phyloP scores from a whole-genome alignment of 129 eudicot genomes.

The Artemisia annua region DNA sequence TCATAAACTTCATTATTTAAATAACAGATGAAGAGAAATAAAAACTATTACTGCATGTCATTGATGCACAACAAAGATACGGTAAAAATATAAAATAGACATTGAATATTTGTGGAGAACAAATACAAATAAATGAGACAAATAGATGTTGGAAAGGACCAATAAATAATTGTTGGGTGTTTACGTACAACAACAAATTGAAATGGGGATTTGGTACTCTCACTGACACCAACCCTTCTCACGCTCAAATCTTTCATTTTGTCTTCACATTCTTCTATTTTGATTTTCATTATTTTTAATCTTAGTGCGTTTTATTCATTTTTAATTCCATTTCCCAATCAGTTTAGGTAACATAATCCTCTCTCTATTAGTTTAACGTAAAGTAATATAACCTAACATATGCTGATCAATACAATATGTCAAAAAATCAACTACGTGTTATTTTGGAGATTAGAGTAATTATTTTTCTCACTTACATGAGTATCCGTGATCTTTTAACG shows the following conservation, averaged over 20 bases:
- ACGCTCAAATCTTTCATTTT: conserved; percentile 42
- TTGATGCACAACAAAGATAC: too few species aligned
- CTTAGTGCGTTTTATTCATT: conserved; percentile 13
- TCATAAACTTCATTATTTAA: too few species aligned
- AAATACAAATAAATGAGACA: conserved; percentile 17
- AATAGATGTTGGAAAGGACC: conserved; percentile 5
- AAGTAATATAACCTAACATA: too few species aligned
- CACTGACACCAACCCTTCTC: conserved; percentile 44
- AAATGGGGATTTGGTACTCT: conserved; percentile 43
- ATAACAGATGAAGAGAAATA: too few species aligned
- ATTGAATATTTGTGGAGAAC: neutral
- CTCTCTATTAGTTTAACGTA: too few species aligned
- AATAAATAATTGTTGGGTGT: conserved; percentile 27
- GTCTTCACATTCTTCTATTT: conserved; percentile 35
- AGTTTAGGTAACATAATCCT: neutral
- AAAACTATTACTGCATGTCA: too few species aligned
- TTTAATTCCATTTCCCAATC: neutral
- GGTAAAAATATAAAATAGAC: too few species aligned
- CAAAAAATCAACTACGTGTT: too few species aligned
- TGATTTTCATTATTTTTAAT: conserved; percentile 26
- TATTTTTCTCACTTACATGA: too few species aligned
- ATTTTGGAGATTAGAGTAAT: too few species aligned
- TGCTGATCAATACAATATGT: too few species aligned
- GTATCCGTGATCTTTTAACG: too few species aligned
- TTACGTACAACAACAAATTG: conserved; percentile 26